Conservation (phyloP, 495 filamentous ascomycete species). For the Hyaloscypha variabilis region DNA sequence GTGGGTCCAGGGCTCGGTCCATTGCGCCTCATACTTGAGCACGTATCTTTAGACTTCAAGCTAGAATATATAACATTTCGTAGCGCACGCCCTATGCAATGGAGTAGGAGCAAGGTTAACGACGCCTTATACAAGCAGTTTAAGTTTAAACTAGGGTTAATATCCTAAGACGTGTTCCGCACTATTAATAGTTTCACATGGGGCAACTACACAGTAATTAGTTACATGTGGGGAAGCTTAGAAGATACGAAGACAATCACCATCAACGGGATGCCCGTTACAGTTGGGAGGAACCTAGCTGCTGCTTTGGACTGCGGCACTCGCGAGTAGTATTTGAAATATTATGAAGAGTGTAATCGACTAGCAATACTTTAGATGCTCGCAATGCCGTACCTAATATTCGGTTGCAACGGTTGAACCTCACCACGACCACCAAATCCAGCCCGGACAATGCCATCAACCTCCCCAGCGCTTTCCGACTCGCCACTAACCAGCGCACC, state of each 20-base stretch:
- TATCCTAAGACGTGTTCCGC: slow-evolving; percentile 23
- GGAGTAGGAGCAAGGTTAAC: slow-evolving; percentile 24
- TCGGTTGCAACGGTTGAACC: no score
- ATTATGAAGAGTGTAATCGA: no score
- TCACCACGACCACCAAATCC: no score
- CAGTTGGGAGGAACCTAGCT: slow-evolving; percentile 22
- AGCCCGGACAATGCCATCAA: no score
- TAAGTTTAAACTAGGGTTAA: slow-evolving; percentile 24
- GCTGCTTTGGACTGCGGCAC: slow-evolving; percentile 21
- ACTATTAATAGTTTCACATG: slow-evolving; percentile 28
- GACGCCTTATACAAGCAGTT: slow-evolving; percentile 24
- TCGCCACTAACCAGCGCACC: no score
- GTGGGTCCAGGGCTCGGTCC: slow-evolving; percentile 12
- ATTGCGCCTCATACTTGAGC: slow-evolving; percentile 23
- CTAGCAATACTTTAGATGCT: no score
- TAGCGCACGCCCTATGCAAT: slow-evolving; percentile 24
- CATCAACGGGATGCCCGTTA: slow-evolving; percentile 24
- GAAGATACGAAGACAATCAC: slow-evolving; percentile 21
- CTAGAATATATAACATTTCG: slow-evolving; percentile 27
- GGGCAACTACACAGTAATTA: slow-evolving; percentile 29
- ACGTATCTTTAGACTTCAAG: slow-evolving; percentile 27
- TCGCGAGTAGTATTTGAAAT: no score
- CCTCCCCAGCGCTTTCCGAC: no score
- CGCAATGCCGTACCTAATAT: no score
- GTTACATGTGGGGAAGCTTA: slow-evolving; percentile 28